Evolutionary conservation across 257 asterid genomes (phyloP), one percentile per base, ranked within the genome.

Genomic region (Capsicum baccatum): DNA sequence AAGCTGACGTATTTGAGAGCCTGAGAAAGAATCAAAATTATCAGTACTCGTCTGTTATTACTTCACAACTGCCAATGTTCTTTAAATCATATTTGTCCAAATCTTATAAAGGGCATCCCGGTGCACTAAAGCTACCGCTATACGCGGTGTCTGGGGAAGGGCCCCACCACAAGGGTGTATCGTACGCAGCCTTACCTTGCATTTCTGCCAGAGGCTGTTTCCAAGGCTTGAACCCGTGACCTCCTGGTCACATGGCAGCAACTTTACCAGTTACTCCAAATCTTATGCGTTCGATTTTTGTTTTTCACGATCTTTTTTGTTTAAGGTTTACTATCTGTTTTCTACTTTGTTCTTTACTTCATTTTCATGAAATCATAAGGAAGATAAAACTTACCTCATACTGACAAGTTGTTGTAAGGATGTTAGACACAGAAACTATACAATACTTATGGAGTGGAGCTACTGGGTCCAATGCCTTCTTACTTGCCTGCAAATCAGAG

Each of bases 1-100:
- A 97, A 97, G 89, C 98, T 95, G 86, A 97, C 98, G 83, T 97
- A 97, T 88, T 97, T 97, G 85, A 97, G 98, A 86, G 99, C 99
- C 99, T 97, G 97, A 83, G 79, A 58, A 89, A 84, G 87, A 47
- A 68, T 68, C 78, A 68, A 68, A 68, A 68, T 47, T 15, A 68
- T 68, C 21, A 68, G 78, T 39, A 39, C 48, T 68, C 7, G 54
- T 37, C 15, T 39, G 80, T 48, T 1, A 33, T 48, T 48, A 50
- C 60, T 48, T 73, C 17, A 73, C 80, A 48, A 3, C 17, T 19
- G 44, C n/a, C 39, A 73, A 73, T 47, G 35, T 4, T 47, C 16
- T 71, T 50, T 6, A 71, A 8, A 5, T 48, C 42, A 7, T 73
- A 0, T 73, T 4, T 48, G 39, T 47, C 56, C 80, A 11, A 48